These are phyloP conservation scores for Debaryomycetaceae sp. DNA, from an alignment of 1,139 yeast species.

Conservation along the genomic window DNA sequence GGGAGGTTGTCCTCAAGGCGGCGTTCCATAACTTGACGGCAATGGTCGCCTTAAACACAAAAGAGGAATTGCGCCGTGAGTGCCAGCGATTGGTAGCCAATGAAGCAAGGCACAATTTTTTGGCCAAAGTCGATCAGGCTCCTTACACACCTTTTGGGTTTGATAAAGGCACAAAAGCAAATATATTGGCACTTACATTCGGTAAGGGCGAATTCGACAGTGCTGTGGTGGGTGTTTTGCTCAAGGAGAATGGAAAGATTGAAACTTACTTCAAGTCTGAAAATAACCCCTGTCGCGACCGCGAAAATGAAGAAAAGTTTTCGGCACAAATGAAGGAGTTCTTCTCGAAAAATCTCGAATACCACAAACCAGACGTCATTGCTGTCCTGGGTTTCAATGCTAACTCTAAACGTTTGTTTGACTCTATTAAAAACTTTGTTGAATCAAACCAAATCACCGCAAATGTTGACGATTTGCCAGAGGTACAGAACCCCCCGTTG, in stretches of 20 bases:
- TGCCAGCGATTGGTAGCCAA: constrained; percentile 64
- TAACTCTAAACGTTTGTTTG: constrained; percentile 50
- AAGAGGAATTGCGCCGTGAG: constrained; percentile 70
- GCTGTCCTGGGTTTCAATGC: constrained; percentile 86
- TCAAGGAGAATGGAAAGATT: constrained; percentile 74
- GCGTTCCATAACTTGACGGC: constrained; percentile 64
- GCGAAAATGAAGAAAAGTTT: constrained; percentile 43
- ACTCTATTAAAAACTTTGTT: constrained; percentile 47
- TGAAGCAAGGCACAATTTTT: constrained; percentile 60
- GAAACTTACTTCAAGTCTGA: constrained; percentile 71
- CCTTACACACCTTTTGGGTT: constrained; percentile 77
- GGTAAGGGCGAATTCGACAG: constrained; percentile 83
- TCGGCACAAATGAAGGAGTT: constrained; percentile 38
- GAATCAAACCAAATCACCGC: constrained; percentile 45
- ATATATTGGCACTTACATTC: constrained; percentile 69
- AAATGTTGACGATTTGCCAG: constrained; percentile 37
- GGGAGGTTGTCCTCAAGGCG: constrained; percentile 54
- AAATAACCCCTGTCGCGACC: constrained; percentile 55
- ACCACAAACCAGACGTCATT: constrained; percentile 67
- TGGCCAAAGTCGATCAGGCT: constrained; percentile 77
- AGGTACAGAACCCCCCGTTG: constrained; percentile 30
- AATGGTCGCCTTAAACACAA: constrained; percentile 62
- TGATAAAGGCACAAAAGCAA: constrained; percentile 73
- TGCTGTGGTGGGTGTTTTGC: constrained; percentile 73
- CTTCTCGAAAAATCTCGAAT: constrained; percentile 26